Evolutionary conservation across 1,139 yeast genomes (phyloP).

Genomic region (Arxiozyma bovina): DNA sequence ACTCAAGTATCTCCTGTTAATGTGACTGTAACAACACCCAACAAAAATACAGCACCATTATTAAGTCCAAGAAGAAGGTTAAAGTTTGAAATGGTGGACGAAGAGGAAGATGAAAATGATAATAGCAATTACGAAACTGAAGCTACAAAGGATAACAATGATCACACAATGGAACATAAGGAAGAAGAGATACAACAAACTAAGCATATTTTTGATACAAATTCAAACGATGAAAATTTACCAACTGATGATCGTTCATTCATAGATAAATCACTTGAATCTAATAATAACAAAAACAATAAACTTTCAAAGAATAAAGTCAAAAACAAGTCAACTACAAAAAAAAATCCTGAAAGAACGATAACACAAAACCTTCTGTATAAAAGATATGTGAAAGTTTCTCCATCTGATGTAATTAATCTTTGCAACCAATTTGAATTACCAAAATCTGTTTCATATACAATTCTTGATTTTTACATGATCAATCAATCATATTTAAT

Average conservation of each 20-base stretch:
- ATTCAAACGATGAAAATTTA: not conserved
- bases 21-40: constrained; percentile 2
- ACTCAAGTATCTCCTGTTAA: not conserved
- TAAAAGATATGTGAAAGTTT: constrained; percentile 25
- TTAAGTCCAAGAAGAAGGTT: constrained; percentile 25
- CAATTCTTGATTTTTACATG: constrained; percentile 44
- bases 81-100: constrained; percentile 28
- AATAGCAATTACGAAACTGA: not conserved
- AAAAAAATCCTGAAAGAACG: not conserved
- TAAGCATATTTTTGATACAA: too few relatives aligned
- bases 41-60: constrained; percentile 3
- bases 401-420: constrained; percentile 46
- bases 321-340: not conserved
- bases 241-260: not conserved
- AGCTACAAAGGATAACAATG: constrained; percentile 8
- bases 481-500: constrained; percentile 46
- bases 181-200: not conserved
- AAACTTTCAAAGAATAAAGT: not conserved
- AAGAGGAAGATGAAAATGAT: constrained; percentile 12
- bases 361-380: not conserved
- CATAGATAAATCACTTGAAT: not conserved
- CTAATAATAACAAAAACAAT: not conserved
- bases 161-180: not conserved
- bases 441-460: constrained; percentile 44
- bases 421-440: constrained; percentile 57